Base-by-base conservation (phyloP, 2,329 filamentous ascomycete species). In the Fusarium dlaminii region DNA sequence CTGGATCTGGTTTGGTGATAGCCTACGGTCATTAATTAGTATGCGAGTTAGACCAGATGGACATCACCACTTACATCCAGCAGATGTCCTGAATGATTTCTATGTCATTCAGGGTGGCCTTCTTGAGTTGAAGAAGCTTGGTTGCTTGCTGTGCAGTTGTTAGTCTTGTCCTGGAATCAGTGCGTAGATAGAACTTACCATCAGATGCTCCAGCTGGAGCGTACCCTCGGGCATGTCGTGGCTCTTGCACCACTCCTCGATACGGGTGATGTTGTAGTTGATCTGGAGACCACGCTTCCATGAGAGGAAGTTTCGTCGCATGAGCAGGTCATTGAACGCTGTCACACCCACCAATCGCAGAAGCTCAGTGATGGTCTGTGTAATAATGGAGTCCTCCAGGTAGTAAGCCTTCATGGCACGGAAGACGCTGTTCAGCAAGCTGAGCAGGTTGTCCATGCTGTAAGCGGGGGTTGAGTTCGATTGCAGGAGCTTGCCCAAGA, bases 31-130 rank as follows among this genome's bases (percentile, higher is more conserved):
- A 73, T 74, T 42, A 77, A 72, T 74, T 46, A 78, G 70, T 57
- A 57, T 14, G 7, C 22, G 18, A 9, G n/a, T 22, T 13, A 18
- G 10, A 32, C 10, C 30, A 78, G 14, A 37, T n/a, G 4, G 20
- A 4, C 17, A 8, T 22, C 17, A 9, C 20, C 40, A 90, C 94
- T 91, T 86, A 97, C 96, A 98, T 98, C 96, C 96, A 98, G 89
- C 96, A 99, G 79, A 99, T 99, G 82, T 99, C 96, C 86, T 99
- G 96, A 80, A 99, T 99, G 79, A 99, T 99, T 85, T 99, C 96
- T 79, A 99, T 99, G 80, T 99, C 96, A 82, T 98, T 99, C 81
- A 99, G 86, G 2, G 96, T 99, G 14, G 96, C 96, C 87, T 99
- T 99, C 91, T 99, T 99, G 73, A 99, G 88, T 83, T 99, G 96